phyloP scores from a whole-genome alignment of 2,329 filamentous ascomycete species.

The Penicillium sp. region DNA sequence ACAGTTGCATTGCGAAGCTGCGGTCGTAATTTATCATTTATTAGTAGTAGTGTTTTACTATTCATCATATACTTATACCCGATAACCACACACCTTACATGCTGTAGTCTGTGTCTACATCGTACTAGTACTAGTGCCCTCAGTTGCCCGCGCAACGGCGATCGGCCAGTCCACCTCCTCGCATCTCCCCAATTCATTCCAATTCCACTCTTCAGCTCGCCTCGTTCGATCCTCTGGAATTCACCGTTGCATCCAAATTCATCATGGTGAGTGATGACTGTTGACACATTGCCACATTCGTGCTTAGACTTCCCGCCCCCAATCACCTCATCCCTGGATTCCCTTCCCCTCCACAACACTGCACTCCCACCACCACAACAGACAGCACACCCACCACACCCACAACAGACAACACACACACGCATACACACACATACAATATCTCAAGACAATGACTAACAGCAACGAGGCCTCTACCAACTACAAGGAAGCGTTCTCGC shows the following conservation, averaged over 20 bases:
- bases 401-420: constrained; percentile 2
- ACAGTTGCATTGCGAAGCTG: constrained; percentile 75
- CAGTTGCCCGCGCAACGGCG: constrained; percentile 30
- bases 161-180: constrained; percentile 14
- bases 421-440: not conserved
- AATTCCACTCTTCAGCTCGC: constrained; percentile 3
- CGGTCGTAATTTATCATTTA: no score
- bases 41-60: no score
- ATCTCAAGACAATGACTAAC: constrained; percentile 24
- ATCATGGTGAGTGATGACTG: constrained; percentile 21
- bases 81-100: no score
- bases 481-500: constrained; percentile 99
- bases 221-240: constrained; percentile 3
- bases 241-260: not conserved
- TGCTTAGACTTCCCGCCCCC: constrained; percentile 7
- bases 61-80: no score
- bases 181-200: not conserved
- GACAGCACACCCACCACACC: constrained; percentile 4
- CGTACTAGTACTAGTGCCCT: no score
- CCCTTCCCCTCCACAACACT: not conserved
- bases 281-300: constrained; percentile 19
- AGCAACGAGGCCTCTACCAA: constrained; percentile 74
- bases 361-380: constrained; percentile 3
- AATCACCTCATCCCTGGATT: constrained; percentile 5
- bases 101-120: no score